phyloP scores from a whole-genome alignment of 2,329 filamentous ascomycete species.

The Podosphaera aphanis region DNA sequence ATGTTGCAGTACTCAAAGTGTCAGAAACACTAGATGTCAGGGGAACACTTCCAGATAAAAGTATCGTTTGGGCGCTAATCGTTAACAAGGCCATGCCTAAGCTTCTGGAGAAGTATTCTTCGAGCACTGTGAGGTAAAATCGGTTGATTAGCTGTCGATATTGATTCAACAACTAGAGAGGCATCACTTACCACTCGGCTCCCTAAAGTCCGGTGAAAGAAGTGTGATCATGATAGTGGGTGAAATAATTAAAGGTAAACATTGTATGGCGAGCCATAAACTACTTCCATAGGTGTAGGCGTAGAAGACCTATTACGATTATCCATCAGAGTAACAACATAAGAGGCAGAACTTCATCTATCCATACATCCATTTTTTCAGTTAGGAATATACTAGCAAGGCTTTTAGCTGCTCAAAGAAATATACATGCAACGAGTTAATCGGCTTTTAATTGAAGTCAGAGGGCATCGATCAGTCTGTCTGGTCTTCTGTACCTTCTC shows the following conservation, averaged over 20 bases:
- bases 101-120: constrained; percentile 37
- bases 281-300: constrained; percentile 27
- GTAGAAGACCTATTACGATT: constrained; percentile 21
- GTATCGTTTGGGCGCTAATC: constrained; percentile 29
- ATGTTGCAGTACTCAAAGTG: constrained; percentile 17
- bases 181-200: constrained; percentile 24
- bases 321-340: no score
- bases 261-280: constrained; percentile 24
- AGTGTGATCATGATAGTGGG: constrained; percentile 38
- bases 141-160: constrained; percentile 2
- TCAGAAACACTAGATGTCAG: constrained; percentile 22
- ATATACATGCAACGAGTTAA: no score
- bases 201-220: constrained; percentile 31
- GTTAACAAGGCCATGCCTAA: constrained; percentile 34
- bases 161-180: not conserved
- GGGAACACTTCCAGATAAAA: constrained; percentile 41
- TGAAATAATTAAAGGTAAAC: constrained; percentile 27
- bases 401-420: no score
- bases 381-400: no score
- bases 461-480: no score
- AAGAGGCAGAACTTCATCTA: no score
- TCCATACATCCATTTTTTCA: no score
- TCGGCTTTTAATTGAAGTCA: no score
- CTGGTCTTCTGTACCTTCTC: no score
- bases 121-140: constrained; percentile 23